These are phyloP conservation scores for Fusarium sp. DNA, from an alignment of 2,329 filamentous ascomycete genomes.

Conservation along the genomic window DNA sequence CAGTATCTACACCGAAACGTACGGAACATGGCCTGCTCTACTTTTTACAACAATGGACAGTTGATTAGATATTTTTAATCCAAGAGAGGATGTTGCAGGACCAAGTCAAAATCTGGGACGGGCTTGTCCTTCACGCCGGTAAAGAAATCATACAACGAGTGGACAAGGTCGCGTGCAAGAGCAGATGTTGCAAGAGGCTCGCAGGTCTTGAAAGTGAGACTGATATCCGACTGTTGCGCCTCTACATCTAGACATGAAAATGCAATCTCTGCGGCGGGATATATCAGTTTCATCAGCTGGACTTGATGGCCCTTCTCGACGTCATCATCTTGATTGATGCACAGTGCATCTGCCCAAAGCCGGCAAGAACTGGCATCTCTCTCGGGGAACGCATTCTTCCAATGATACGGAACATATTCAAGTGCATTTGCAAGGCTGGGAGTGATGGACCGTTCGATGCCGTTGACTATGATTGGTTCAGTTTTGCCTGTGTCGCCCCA, in stretches of 20 bases:
- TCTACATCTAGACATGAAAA: conserved; percentile 2
- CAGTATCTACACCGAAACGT: too few species aligned
- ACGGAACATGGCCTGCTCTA: too few species aligned
- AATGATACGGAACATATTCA: background rate
- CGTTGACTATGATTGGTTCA: background rate
- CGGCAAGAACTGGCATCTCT: too few species aligned
- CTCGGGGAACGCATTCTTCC: background rate
- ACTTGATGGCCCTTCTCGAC: conserved; percentile 9
- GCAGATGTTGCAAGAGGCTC: too few species aligned
- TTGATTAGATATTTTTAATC: too few species aligned
- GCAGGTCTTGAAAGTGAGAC: background rate
- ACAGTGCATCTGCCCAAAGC: conserved; percentile 14
- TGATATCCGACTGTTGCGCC: background rate
- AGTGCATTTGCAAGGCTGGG: conserved; percentile 4
- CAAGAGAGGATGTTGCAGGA: too few species aligned
- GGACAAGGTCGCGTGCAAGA: too few species aligned
- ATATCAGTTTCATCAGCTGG: background rate
- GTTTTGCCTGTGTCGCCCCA: conserved; percentile 1
- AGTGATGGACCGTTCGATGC: background rate
- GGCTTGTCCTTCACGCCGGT: too few species aligned
- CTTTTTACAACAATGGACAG: too few species aligned
- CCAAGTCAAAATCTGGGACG: too few species aligned
- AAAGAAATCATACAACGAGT: too few species aligned
- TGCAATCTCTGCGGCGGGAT: background rate
- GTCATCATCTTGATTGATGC: conserved; percentile 8